phyloP scores from a whole-genome alignment of 441 rosid species.

The Croton setiger region DNA sequence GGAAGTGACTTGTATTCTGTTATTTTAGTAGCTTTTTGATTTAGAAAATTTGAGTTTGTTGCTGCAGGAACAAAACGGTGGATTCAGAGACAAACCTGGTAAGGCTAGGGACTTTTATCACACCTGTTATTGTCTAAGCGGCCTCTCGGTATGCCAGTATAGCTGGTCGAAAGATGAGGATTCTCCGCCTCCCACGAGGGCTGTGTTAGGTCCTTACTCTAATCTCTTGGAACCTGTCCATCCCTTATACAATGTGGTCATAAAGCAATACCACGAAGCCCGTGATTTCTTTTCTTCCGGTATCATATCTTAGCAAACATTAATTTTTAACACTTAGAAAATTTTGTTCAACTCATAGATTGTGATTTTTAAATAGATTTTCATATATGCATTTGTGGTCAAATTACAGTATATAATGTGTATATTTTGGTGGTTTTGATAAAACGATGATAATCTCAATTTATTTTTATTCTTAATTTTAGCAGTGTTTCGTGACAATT shows the following conservation, averaged over 20 bases:
- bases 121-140: constrained; percentile 93
- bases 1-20: too few species aligned
- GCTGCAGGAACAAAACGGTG: constrained; percentile 63
- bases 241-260: constrained; percentile 68
- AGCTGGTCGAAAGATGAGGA: constrained; percentile 48
- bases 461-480: too few species aligned
- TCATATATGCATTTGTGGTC: neutral
- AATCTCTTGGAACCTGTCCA: constrained; percentile 76
- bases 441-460: too few species aligned
- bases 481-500: too few species aligned
- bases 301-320: neutral
- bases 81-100: constrained; percentile 85
- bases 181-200: constrained; percentile 49
- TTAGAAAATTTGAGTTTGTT: neutral
- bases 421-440: too few species aligned
- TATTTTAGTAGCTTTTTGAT: neutral
- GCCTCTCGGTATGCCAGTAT: constrained; percentile 67
- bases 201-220: constrained; percentile 67
- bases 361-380: too few species aligned
- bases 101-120: constrained; percentile 74
- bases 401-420: too few species aligned
- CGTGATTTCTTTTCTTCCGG: constrained; percentile 43
- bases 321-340: neutral
- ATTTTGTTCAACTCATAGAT: neutral
- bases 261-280: constrained; percentile 60